Percentiles rank a stretch among this genome's conserved stretches.
phyloP scores from a whole-genome alignment of 179 eudicot species.

The Beta corolliflora region DNA sequence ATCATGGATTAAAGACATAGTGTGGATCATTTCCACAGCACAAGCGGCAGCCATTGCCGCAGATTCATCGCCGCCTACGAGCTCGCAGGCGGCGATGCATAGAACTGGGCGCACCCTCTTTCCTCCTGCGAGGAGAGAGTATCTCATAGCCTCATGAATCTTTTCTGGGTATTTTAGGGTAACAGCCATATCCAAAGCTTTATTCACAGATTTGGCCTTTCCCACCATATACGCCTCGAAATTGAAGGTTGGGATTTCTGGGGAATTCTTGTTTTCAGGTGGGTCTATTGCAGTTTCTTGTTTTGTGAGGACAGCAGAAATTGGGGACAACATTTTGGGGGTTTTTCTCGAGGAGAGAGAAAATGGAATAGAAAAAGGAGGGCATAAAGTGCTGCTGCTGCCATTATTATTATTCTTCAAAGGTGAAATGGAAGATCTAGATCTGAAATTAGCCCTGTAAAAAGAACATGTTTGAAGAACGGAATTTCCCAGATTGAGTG shows the following conservation, averaged over 20 bases:
- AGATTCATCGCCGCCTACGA: constrained; percentile 58
- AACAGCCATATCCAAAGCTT: constrained; percentile 53
- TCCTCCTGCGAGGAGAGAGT: constrained; percentile 74
- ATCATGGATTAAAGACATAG: constrained; percentile 79
- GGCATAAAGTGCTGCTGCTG: not conserved
- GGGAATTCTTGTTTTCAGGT: constrained; percentile 17
- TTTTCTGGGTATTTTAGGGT: constrained; percentile 43
- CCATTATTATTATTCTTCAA: constrained; percentile 23
- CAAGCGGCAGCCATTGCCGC: constrained; percentile 69
- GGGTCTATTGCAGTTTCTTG: constrained; percentile 31
- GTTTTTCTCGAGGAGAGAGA: constrained; percentile 13
- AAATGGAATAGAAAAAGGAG: not conserved
- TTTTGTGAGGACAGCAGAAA: constrained; percentile 46
- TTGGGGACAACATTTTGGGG: constrained; percentile 25
- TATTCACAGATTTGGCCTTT: constrained; percentile 48
- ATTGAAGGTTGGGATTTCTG: constrained; percentile 30
- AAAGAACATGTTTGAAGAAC: constrained; percentile 38
- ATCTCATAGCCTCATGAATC: constrained; percentile 74
- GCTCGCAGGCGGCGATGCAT: constrained; percentile 78
- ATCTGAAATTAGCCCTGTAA: constrained; percentile 19
- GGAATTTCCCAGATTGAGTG: constrained; percentile 34
- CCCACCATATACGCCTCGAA: constrained; percentile 53
- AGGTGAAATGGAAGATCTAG: constrained; percentile 27
- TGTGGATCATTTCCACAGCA: constrained; percentile 82
- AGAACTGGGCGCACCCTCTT: constrained; percentile 68